Evolutionary conservation across 345 rosid genomes (phyloP).

Genomic region (Arabis hirsuta): DNA sequence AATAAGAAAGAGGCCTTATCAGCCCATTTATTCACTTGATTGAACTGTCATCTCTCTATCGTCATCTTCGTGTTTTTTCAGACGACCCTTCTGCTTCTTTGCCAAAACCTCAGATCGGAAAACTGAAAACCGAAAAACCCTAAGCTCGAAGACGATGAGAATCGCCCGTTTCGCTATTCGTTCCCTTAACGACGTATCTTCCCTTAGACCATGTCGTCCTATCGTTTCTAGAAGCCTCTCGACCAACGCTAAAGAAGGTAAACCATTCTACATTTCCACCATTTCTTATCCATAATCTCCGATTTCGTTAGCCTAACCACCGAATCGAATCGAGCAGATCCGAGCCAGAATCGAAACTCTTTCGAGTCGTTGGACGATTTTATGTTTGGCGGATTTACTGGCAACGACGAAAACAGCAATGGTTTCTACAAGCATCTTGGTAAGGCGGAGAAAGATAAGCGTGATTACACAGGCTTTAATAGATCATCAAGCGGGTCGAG

Average conservation of each 20-base stretch:
- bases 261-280: constrained; percentile 4
- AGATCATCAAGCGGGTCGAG: constrained; percentile 16
- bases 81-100: not conserved
- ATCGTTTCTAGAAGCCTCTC: constrained; percentile 42
- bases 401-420: constrained; percentile 35
- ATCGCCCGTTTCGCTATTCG: constrained; percentile 43
- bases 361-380: constrained; percentile 48
- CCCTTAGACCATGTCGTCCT: constrained; percentile 31
- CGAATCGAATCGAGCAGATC: constrained; percentile 11
- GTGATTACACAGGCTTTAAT: constrained; percentile 18
- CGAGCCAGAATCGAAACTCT: constrained; percentile 13
- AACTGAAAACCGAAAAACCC: constrained; percentile 33
- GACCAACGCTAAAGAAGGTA: constrained; percentile 47
- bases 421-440: constrained; percentile 50
- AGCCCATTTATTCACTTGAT: constrained; percentile 21
- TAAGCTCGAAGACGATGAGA: constrained; percentile 42
- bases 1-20: not conserved
- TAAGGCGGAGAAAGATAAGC: constrained; percentile 42
- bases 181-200: constrained; percentile 34
- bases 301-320: constrained; percentile 4
- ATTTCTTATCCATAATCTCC: not conserved
- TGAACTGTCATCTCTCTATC: not conserved
- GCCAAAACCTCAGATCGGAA: constrained; percentile 46
- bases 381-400: constrained; percentile 44
- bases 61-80: constrained; percentile 17